phyloP scores from a whole-genome alignment of 768 basidiomycete species.

The Pleurotus cornucopiae region DNA sequence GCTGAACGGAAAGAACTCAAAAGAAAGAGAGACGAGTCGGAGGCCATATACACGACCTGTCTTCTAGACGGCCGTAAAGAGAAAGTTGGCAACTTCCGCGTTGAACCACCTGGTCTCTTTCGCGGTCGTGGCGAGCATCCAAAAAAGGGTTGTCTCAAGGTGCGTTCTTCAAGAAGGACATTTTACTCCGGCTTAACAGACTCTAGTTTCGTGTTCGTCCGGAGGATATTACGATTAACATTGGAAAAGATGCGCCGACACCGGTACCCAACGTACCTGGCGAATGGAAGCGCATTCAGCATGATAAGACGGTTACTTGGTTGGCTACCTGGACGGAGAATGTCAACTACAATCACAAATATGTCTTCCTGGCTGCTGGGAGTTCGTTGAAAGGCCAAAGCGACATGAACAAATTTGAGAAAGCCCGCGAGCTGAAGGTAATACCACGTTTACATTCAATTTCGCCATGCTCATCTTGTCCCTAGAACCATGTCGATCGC shows the following conservation, averaged over 20 bases:
- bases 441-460: slow-evolving; percentile 11
- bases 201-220: slow-evolving; percentile 79
- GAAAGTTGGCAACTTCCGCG: slow-evolving; percentile 96
- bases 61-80: slow-evolving; percentile 95
- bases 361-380: slow-evolving; percentile 97
- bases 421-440: slow-evolving; percentile 94
- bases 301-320: slow-evolving; percentile 98
- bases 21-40: slow-evolving; percentile 77
- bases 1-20: slow-evolving; percentile 92
- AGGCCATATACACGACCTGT: slow-evolving; percentile 82
- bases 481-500: slow-evolving; percentile 81
- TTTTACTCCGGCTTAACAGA: neutral
- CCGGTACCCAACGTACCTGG: slow-evolving; percentile 92
- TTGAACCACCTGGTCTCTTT: slow-evolving; percentile 98
- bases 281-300: slow-evolving; percentile 81
- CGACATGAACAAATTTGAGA: slow-evolving; percentile 97
- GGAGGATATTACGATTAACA: slow-evolving; percentile 95
- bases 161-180: slow-evolving; percentile 25
- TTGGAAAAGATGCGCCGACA: slow-evolving; percentile 67
- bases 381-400: slow-evolving; percentile 98
- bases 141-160: slow-evolving; percentile 94
- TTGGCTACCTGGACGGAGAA: slow-evolving; percentile 99
- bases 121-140: slow-evolving; percentile 98
- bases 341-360: slow-evolving; percentile 92
- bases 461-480: slow-evolving; percentile 3